Percentiles rank a stretch among this genome's conserved stretches.
Conservation (phyloP, 2,329 filamentous ascomycete genomes). For the Aspergillus persii region DNA sequence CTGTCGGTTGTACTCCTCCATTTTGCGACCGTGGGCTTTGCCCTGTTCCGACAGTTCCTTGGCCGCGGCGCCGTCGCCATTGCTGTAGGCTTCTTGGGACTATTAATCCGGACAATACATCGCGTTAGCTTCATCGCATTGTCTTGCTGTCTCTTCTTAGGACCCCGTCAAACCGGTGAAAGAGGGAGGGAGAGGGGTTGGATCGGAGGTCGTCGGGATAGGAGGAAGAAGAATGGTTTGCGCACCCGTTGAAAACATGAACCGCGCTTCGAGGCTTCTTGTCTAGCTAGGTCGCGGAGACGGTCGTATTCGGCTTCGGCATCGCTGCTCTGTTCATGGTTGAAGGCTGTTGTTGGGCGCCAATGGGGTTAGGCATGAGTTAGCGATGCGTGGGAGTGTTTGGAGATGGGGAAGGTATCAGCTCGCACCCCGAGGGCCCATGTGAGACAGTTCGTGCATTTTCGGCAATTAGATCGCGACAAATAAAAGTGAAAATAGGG, state of each 20-base stretch:
- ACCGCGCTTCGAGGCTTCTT: constrained; percentile 75
- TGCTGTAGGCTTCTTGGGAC: constrained; percentile 75
- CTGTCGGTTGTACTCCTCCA: constrained; percentile 86
- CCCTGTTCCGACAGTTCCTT: constrained; percentile 81
- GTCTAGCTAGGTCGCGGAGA: constrained; percentile 76
- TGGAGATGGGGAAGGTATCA: background rate
- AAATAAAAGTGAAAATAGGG: background rate
- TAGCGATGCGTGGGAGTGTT: background rate
- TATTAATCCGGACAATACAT: constrained; percentile 36
- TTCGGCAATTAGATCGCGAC: background rate
- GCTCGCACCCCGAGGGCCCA: constrained; percentile 39
- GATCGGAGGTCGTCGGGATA: background rate
- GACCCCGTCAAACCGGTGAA: background rate
- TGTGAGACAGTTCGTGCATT: constrained; percentile 46
- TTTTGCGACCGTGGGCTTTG: constrained; percentile 77
- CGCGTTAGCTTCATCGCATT: background rate
- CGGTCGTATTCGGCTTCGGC: constrained; percentile 89
- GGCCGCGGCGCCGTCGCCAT: constrained; percentile 78
- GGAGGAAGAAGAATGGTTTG: background rate
- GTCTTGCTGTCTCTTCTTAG: background rate
- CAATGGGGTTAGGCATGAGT: constrained; percentile 5
- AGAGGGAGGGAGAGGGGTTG: background rate
- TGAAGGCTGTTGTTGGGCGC: constrained; percentile 61
- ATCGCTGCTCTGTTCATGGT: constrained; percentile 64
- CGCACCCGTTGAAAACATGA: constrained; percentile 70